Conservation (phyloP, 2,329 filamentous ascomycete genomes). For the Ophiosphaerella korrae region DNA sequence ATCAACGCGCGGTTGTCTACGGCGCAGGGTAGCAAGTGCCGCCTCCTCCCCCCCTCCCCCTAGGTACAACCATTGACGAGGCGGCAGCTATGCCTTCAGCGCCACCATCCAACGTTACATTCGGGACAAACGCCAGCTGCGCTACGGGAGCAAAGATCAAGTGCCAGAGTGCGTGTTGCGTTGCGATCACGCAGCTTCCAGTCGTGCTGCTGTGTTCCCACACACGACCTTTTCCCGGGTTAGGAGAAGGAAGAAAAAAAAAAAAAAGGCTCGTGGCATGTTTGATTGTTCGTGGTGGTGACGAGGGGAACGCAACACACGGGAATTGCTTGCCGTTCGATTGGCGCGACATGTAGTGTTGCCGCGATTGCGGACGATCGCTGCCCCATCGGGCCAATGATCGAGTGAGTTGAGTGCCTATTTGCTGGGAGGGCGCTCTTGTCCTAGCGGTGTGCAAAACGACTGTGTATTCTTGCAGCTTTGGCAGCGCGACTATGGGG, state of each 20-base stretch:
- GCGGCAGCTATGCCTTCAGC: slow-evolving; percentile 3
- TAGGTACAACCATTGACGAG: slow-evolving; percentile 14
- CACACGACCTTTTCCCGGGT: background rate
- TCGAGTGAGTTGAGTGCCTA: background rate
- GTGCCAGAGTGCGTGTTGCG: too few relatives aligned
- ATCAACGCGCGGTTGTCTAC: background rate
- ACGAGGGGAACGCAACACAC: background rate
- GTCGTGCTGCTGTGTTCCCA: too few relatives aligned
- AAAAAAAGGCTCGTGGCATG: slow-evolving; percentile 1
- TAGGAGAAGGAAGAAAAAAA: too few relatives aligned
- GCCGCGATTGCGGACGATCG: slow-evolving; percentile 1
- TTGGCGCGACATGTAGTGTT: background rate
- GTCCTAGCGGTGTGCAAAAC: too few relatives aligned
- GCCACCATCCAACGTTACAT: slow-evolving; percentile 8
- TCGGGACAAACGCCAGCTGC: slow-evolving; percentile 17
- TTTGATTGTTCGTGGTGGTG: background rate
- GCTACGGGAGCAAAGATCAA: slow-evolving; percentile 4
- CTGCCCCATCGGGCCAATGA: background rate
- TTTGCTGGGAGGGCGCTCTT: too few relatives aligned
- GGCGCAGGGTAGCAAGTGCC: background rate
- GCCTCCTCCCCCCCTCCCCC: background rate
- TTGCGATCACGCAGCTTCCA: too few relatives aligned
- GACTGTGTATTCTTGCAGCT: too few relatives aligned
- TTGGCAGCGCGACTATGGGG: too few relatives aligned
- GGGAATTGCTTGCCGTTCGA: background rate